Evolutionary conservation across 768 basidiomycete genomes (phyloP), one percentile per base, ranked within the genome.

Genomic region (Lyophyllum decastes): DNA sequence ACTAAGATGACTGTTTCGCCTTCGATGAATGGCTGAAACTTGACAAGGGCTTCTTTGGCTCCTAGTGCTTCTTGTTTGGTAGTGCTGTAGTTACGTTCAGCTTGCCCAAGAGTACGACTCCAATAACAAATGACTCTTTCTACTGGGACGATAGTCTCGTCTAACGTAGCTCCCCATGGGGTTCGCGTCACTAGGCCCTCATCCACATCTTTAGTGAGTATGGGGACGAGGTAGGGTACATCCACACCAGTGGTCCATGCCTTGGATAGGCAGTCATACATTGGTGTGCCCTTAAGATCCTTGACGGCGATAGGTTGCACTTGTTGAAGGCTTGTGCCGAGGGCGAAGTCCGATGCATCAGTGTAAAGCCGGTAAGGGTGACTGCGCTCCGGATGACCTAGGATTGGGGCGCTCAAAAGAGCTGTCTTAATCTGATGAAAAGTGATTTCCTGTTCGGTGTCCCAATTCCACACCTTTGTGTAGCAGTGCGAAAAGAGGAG

Each of bases 11-110:
- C 61, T 1, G 34, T 49, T 62, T 74, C 69, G 4, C 73, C 73
- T 66, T 76, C 72, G 12, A 75, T 65, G 58, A 67, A 72, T 2
- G 72, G 67, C 54, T 74, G 72, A 43, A 74, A 76, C 48, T 71
- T 68, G 12, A 73, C 61, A 11, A 75, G 54, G 0, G 71, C 73
- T 59, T 75, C 72, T 9, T 41, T 41, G 4, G 40, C 40, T 5
- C 40, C 40, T 4, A 41, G n/a, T 16, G 40, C 40, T 16, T 41
- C 40, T 5, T 65, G 10, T 60, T 75, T 71, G 0, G 74, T 75
- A 0, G 66, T 55, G 8, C 69, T 69, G 40, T 74, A 75, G 33
- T 69, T 70, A 2, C 60, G 49, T 53, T 73, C 70, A 0, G 69
- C 70, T 17, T 63, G 40, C 44, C 67, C 62, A 3, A 72, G 48